These are phyloP conservation scores for Baudoinia panamericana DNA, from an alignment of 495 filamentous ascomycete species.

Conservation along the genomic window DNA sequence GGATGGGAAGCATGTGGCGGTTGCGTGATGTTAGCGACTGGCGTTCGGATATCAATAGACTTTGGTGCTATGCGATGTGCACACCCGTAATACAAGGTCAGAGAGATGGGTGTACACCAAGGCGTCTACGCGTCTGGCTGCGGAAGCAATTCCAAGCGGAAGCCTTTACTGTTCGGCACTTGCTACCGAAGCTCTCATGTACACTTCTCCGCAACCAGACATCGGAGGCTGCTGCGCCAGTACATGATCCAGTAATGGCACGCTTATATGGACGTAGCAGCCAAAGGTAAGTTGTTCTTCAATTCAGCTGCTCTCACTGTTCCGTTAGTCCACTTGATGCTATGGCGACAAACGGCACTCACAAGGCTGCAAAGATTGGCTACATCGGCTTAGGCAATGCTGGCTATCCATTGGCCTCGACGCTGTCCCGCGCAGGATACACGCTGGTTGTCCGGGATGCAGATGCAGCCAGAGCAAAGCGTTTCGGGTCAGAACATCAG, in stretches of 20 bases:
- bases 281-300: too few relatives aligned
- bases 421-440: slow-evolving; percentile 13
- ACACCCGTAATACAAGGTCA: too few relatives aligned
- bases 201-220: not conserved
- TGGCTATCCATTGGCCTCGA: slow-evolving; percentile 15
- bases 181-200: slow-evolving; percentile 1
- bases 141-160: too few relatives aligned
- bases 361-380: slow-evolving; percentile 3
- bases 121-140: too few relatives aligned
- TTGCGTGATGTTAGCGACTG: slow-evolving; percentile 4
- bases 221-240: not conserved
- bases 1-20: not conserved
- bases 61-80: too few relatives aligned
- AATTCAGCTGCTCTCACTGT: too few relatives aligned
- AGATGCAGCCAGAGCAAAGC: slow-evolving; percentile 5
- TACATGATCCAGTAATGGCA: too few relatives aligned
- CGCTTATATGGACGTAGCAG: too few relatives aligned
- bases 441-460: slow-evolving; percentile 8
- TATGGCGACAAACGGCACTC: slow-evolving; percentile 4
- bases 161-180: too few relatives aligned
- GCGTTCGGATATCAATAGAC: too few relatives aligned
- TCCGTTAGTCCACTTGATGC: too few relatives aligned
- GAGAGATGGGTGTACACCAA: too few relatives aligned
- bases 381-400: slow-evolving; percentile 17
- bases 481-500: slow-evolving; percentile 4